A percentile compares a stretch with the other conserved stretches of the same genome.
Conservation (phyloP, 2,329 filamentous ascomycete species). For the Diaporthe sp. region DNA sequence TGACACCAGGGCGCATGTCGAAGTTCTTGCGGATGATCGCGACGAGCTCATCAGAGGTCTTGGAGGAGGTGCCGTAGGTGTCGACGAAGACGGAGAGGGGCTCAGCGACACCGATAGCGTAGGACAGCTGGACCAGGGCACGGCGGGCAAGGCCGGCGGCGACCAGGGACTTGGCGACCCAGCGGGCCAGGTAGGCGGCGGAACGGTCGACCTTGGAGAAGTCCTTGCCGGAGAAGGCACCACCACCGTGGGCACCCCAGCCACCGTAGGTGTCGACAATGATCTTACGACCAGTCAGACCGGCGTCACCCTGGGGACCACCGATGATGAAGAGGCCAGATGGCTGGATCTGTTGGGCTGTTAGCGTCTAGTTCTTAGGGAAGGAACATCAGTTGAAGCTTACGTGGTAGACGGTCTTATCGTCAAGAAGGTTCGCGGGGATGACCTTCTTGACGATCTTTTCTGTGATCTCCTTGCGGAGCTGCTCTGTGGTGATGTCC, state of each 20-base stretch:
- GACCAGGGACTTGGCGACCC: slow-evolving; percentile 99
- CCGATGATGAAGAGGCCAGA: slow-evolving; percentile 99
- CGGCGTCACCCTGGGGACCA: slow-evolving; percentile 98
- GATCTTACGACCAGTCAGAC: slow-evolving; percentile 99
- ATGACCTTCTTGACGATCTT: slow-evolving; percentile 96
- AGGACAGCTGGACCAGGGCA: slow-evolving; percentile 96
- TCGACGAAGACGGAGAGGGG: slow-evolving; percentile 98
- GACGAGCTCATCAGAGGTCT: slow-evolving; percentile 92
- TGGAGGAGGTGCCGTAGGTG: slow-evolving; percentile 93
- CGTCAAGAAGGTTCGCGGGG: slow-evolving; percentile 90
- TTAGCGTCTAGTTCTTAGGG: slow-evolving; percentile 19
- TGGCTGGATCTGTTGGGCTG: slow-evolving; percentile 79
- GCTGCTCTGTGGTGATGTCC: slow-evolving; percentile 86
- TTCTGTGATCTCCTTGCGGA: slow-evolving; percentile 92
- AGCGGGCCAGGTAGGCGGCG: slow-evolving; percentile 95
- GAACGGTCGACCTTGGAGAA: slow-evolving; percentile 99
- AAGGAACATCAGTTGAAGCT: slow-evolving; percentile 50
- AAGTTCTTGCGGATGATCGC: slow-evolving; percentile 97
- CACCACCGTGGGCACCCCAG: slow-evolving; percentile 99
- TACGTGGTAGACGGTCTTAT: slow-evolving; percentile 95
- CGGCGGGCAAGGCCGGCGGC: slow-evolving; percentile 89
- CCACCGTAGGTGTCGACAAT: slow-evolving; percentile 99
- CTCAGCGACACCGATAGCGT: slow-evolving; percentile 99
- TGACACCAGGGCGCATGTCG: slow-evolving; percentile 97
- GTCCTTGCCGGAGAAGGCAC: slow-evolving; percentile 99